Conservation (phyloP, 2,329 filamentous ascomycete genomes). For the Calonectria hawksworthii region DNA sequence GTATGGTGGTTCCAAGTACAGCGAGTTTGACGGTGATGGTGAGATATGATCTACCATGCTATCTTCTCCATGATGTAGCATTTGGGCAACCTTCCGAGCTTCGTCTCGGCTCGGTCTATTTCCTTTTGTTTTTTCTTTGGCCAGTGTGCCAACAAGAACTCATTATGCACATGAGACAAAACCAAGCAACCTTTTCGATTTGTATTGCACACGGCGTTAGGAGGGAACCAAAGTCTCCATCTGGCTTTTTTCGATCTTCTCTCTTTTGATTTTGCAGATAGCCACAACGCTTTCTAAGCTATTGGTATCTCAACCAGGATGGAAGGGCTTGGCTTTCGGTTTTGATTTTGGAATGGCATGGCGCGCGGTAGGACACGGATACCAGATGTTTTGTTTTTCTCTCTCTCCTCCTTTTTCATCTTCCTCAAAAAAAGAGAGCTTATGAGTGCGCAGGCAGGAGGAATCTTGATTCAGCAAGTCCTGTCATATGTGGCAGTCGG, state of each 20-base stretch:
- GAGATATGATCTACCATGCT: conserved; percentile 49
- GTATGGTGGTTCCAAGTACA: conserved; percentile 14
- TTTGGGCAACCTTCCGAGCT: background rate
- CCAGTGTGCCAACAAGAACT: conserved; percentile 10
- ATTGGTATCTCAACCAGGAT: background rate
- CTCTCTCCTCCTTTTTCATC: background rate
- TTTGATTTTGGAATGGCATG: conserved; percentile 5
- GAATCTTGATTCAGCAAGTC: background rate
- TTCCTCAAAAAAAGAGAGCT: background rate
- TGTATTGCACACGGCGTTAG: conserved; percentile 20
- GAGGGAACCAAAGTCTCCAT: background rate
- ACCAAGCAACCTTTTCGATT: background rate
- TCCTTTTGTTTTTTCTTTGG: conserved; percentile 1
- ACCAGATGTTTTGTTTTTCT: conserved; percentile 7
- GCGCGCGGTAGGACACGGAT: conserved; percentile 7
- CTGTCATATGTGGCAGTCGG: background rate
- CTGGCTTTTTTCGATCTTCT: background rate
- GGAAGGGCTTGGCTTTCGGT: background rate
- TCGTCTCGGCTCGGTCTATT: background rate
- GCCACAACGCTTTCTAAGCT: background rate
- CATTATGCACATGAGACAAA: background rate
- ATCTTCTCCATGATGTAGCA: background rate
- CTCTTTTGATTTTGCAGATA: background rate
- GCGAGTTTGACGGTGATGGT: conserved; percentile 50
- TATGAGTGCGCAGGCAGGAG: background rate